Evolutionary conservation across 1,284 basidiomycete genomes (phyloP), one percentile per base, ranked within the genome.

Genomic region (Heterobasidion parviporum): DNA sequence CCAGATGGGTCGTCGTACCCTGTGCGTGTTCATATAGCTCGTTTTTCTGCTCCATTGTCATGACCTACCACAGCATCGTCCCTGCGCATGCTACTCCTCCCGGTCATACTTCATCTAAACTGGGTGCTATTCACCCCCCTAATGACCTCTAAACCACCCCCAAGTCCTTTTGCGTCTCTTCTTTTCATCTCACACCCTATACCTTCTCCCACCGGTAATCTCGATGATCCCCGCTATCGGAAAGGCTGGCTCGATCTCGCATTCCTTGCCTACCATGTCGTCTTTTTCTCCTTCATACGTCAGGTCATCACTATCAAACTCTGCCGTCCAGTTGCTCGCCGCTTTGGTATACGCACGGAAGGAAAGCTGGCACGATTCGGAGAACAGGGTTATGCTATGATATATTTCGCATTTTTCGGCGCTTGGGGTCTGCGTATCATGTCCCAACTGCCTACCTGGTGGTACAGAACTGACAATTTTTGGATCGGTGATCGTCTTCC

Each of bases 251-350:
- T 80, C 63, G 97, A 99, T 68, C 63, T 97, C 7, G 68, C 80
- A 16, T 99, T 99, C 72, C 68, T 98, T 50, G 78, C 79, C 3
- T 98, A 94, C 71, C 82, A 97, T 70, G 79, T 98, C 69, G 76
- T 99, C 47, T 87, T 98, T 63, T 99, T 91, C 74, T 96, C 93
- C 1, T 92, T 94, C 68, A 67, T 97, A 35, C 86, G 97, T 38
- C 94, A 98, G 71, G 70, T 79, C 36, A 71, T 94, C 63, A 85
- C 87, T 8, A 62, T 91, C 63, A 82, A 84, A 61, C 50, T 94
- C 15, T 85, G 87, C 56, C 74, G 77, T 45, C 91, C 90, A 0
- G 65, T 95, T 51, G 94, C 89, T 0, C 77, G 73, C 48, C 75
- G 75, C 59, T 83, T 87, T 55, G 88, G 92, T 0, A 81, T 97